Base-by-base conservation (phyloP, 75 land plant genomes). In the Picea glauca region DNA sequence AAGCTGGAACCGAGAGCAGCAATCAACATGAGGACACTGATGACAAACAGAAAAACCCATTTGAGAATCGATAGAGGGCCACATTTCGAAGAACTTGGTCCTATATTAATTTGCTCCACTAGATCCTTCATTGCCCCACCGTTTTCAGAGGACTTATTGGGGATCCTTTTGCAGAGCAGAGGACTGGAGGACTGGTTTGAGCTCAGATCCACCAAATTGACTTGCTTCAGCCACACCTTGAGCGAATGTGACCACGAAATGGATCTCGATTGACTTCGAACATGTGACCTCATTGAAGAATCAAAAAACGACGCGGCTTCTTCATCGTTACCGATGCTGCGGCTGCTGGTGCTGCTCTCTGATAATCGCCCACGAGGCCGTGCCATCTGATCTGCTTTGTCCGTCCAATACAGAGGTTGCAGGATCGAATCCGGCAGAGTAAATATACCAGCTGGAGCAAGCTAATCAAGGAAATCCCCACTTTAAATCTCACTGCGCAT, bases 211-310 rank as follows among this genome's bases (percentile, higher is more conserved):
- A 46, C 56, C 5, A 57, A 58, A 31, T 57, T 54, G 35, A 75
- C 33, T 14, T 75, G 76, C 76, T 75, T 75, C 76, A 75, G 20
- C 76, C 76, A 75, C 35, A 57, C 15, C 46, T 50, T 75, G 13
- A 75, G 58, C 9, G 30, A 75, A 58, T 75, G 58, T 21, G 76
- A 58, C 72, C 76, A 38, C 13, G 78, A 77, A 32, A 77, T 21
- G 0, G 32, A n/a, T 26, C 72, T 77, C 77, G 78, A 3, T 1
- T 74, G 15, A 35, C 20, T 46, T 58, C 31, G 59, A 58, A 58
- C 76, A 46, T 50, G 76, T 17, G 58, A 30, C 76, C 76, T 58
- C 31, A 50, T 75, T 35, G 33, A 43, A 1, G 54, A 57, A 30
- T 13, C 43, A 57, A 58, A 14, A 21, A 46, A 50, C 13, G 30